Conservation (phyloP, 371 early-diverging fungal genomes). For the Mortierella sp. region DNA sequence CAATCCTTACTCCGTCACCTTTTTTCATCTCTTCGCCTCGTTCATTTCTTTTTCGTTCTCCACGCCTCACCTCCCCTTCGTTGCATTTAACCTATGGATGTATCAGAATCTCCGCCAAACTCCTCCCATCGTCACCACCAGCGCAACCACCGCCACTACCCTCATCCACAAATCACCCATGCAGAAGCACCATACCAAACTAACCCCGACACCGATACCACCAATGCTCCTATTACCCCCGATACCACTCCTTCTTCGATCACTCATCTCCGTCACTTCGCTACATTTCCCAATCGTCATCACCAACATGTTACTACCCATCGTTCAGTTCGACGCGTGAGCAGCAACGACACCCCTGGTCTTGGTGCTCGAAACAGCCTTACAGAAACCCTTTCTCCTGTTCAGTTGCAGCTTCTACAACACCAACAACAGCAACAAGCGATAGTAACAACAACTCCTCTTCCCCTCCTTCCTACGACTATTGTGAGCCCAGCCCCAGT, state of each 20-base stretch:
- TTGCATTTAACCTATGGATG: background rate
- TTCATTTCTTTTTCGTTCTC: background rate
- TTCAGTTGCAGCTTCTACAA: background rate
- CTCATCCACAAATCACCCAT: background rate
- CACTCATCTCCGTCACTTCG: background rate
- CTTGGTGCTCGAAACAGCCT: background rate
- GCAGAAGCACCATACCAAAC: background rate
- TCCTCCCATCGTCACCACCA: background rate
- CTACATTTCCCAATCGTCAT: background rate
- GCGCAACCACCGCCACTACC: background rate
- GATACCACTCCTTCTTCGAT: background rate
- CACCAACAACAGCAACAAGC: background rate
- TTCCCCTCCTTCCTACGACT: background rate
- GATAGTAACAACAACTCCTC: background rate
- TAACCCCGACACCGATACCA: background rate
- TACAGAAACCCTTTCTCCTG: background rate
- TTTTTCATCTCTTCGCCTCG: background rate
- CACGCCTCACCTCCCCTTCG: background rate
- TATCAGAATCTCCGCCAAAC: conserved; percentile 7
- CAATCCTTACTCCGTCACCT: too few relatives aligned
- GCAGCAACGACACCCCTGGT: background rate
- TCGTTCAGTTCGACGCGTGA: background rate
- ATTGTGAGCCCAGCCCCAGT: background rate
- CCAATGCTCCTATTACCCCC: background rate
- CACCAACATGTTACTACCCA: background rate